A percentile compares a stretch with the other conserved stretches of the same genome.
Evolutionary conservation across 352 stramenopile genomes (phyloP).

Genomic region (Globisporangium acanthophoron): DNA sequence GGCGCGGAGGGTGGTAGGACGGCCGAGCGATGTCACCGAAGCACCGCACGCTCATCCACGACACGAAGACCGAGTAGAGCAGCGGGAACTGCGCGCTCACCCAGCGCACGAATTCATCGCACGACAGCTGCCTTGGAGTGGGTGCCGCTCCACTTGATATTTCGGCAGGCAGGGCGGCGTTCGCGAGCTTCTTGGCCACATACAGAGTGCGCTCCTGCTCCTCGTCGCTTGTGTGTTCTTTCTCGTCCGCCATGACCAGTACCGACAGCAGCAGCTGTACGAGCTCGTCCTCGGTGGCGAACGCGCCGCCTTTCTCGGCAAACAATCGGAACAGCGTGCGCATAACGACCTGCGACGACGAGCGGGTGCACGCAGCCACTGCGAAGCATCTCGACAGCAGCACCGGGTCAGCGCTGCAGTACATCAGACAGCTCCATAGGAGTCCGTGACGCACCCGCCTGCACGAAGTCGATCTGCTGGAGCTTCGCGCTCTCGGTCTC

Average conservation of each 20-base stretch:
- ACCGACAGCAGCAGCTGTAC: constrained; percentile 38
- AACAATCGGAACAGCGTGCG: constrained; percentile 59
- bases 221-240: constrained; percentile 11
- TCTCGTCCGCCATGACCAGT: constrained; percentile 50
- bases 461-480: constrained; percentile 46
- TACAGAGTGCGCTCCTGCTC: constrained; percentile 15
- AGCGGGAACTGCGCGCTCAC: constrained; percentile 53
- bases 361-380: constrained; percentile 64
- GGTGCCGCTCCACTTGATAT: constrained; percentile 3
- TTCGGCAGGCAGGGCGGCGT: constrained; percentile 26
- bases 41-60: constrained; percentile 57
- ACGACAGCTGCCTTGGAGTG: constrained; percentile 26
- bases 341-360: constrained; percentile 55
- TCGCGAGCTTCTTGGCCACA: constrained; percentile 35
- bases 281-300: constrained; percentile 37
- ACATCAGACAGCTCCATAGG: background rate
- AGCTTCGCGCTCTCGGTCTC: constrained; percentile 13
- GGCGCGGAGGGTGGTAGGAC: constrained; percentile 38
- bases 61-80: constrained; percentile 70
- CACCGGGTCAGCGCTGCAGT: background rate
- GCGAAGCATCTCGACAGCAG: background rate
- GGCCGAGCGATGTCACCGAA: constrained; percentile 42
- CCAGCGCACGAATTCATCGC: constrained; percentile 64
- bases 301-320: constrained; percentile 16
- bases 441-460: constrained; percentile 37